phyloP scores from a whole-genome alignment of 176 grass and related monocot genomes.

The Pharus latifolius region DNA sequence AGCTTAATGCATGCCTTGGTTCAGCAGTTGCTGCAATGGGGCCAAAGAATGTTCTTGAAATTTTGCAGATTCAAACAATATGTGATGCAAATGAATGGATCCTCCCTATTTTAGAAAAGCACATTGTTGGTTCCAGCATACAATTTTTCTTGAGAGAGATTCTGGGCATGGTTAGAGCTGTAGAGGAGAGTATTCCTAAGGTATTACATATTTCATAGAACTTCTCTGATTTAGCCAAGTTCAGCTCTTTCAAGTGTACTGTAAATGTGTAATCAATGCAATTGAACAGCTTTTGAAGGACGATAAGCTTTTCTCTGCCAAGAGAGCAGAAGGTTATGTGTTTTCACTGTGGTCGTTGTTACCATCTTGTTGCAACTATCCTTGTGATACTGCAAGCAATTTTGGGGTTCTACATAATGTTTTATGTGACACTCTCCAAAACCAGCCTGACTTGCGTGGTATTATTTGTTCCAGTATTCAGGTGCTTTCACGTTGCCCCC shows the following conservation, averaged over 20 bases:
- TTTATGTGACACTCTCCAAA: slow-evolving; percentile 58
- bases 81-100: slow-evolving; percentile 75
- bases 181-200: slow-evolving; percentile 67
- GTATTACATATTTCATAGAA: slow-evolving; percentile 24
- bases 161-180: slow-evolving; percentile 38
- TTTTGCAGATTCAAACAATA: slow-evolving; percentile 62
- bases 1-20: slow-evolving; percentile 84
- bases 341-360: slow-evolving; percentile 93
- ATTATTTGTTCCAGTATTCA: slow-evolving; percentile 87
- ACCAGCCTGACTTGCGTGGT: slow-evolving; percentile 55
- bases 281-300: slow-evolving; percentile 61
- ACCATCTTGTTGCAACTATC: slow-evolving; percentile 88
- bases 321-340: slow-evolving; percentile 76
- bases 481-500: slow-evolving; percentile 31
- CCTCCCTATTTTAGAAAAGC: slow-evolving; percentile 68
- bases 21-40: slow-evolving; percentile 78
- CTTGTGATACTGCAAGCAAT: slow-evolving; percentile 56
- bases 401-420: slow-evolving; percentile 54
- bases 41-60: slow-evolving; percentile 65
- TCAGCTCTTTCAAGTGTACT: not conserved
- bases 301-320: slow-evolving; percentile 66
- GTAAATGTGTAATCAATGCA: slow-evolving; percentile 16
- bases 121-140: slow-evolving; percentile 78
- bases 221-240: not conserved
- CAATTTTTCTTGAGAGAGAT: slow-evolving; percentile 77